These are phyloP conservation scores for Cryptococcus hybrid DNA, from an alignment of 1,284 basidiomycete genomes.

Conservation along the genomic window DNA sequence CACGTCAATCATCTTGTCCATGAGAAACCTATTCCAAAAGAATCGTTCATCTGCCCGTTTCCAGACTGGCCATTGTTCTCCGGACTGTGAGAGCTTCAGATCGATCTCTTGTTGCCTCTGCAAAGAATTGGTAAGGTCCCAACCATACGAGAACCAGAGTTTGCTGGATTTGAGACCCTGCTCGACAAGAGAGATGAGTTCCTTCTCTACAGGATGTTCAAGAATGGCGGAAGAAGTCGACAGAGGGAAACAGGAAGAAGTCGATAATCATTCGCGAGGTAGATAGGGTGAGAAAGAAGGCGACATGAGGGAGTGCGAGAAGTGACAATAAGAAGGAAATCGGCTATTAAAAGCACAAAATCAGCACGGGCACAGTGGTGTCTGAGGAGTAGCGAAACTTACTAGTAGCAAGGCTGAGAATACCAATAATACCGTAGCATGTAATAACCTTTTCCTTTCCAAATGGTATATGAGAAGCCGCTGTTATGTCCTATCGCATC, in stretches of 20 bases:
- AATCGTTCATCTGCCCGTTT: slow-evolving; percentile 86
- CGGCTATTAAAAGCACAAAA: slow-evolving; percentile 58
- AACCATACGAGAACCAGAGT: slow-evolving; percentile 89
- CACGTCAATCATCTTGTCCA: slow-evolving; percentile 47
- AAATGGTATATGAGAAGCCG: slow-evolving; percentile 35
- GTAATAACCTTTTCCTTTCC: slow-evolving; percentile 52
- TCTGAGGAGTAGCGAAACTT: slow-evolving; percentile 42
- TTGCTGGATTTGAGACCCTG: slow-evolving; percentile 76
- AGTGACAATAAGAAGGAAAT: slow-evolving; percentile 89
- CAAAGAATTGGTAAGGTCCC: slow-evolving; percentile 83
- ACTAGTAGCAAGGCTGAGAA: slow-evolving; percentile 84
- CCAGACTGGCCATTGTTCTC: slow-evolving; percentile 21
- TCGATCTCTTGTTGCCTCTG: slow-evolving; percentile 72
- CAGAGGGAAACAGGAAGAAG: slow-evolving; percentile 75
- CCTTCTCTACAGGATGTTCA: slow-evolving; percentile 78
- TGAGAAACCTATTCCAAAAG: slow-evolving; percentile 90
- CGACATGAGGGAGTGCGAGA: slow-evolving; percentile 75
- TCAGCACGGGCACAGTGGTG: not conserved
- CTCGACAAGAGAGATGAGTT: slow-evolving; percentile 80
- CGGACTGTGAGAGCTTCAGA: slow-evolving; percentile 58
- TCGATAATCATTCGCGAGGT: slow-evolving; percentile 86
- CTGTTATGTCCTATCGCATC: not conserved
- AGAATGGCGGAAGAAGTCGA: slow-evolving; percentile 62
- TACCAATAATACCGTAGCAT: slow-evolving; percentile 80
- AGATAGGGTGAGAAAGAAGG: slow-evolving; percentile 81